Evolutionary conservation across 306 rosid genomes (phyloP).

Genomic region (Leucaena leucocephala): DNA sequence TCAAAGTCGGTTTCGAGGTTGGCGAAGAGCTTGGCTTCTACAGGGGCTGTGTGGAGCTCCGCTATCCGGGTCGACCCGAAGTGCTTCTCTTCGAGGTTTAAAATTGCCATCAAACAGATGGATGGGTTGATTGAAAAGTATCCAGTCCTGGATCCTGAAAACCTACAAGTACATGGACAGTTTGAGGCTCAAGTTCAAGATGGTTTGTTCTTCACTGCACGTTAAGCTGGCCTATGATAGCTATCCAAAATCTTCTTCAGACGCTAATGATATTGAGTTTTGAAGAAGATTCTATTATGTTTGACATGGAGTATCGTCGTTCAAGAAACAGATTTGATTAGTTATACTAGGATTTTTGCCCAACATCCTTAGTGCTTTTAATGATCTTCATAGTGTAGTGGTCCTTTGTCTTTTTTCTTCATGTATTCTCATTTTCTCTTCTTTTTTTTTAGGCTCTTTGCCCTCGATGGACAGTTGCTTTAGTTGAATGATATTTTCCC

Average conservation of each 20-base stretch:
- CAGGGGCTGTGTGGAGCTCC: conserved; percentile 71
- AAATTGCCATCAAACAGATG: conserved; percentile 60
- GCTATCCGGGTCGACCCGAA: conserved; percentile 53
- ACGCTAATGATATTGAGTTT: conserved; percentile 51
- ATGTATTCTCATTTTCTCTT: neutral
- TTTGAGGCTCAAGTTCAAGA: no score
- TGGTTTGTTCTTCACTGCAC: conserved; percentile 65
- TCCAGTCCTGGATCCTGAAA: conserved; percentile 75
- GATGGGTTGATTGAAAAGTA: conserved; percentile 60
- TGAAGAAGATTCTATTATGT: conserved; percentile 26
- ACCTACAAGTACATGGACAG: conserved; percentile 64
- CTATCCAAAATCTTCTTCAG: conserved; percentile 51
- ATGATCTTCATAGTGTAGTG: neutral
- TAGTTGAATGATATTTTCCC: neutral
- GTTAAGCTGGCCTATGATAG: conserved; percentile 70
- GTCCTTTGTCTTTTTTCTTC: neutral
- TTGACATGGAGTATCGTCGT: neutral
- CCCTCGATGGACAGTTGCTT: neutral
- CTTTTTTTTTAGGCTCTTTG: neutral
- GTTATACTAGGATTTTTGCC: neutral
- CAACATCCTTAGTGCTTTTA: neutral
- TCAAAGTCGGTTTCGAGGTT: conserved; percentile 71
- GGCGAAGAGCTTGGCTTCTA: conserved; percentile 86
- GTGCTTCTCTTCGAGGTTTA: conserved; percentile 56
- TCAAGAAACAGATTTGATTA: conserved; percentile 1